phyloP scores from a whole-genome alignment of 208 protist genomes.

The Blastocrithidia nonstop region DNA sequence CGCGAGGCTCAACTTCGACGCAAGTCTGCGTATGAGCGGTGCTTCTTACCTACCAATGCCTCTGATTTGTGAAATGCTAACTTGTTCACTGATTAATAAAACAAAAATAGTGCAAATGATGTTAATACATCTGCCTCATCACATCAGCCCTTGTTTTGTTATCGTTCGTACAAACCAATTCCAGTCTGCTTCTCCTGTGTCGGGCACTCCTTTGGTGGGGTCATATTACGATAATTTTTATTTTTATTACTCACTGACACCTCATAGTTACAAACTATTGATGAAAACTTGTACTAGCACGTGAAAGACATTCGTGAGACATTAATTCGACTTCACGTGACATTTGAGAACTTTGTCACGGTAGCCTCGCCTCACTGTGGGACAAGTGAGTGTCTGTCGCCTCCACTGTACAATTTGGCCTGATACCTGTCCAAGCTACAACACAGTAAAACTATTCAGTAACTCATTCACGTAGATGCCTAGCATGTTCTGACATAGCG shows the following conservation, averaged over 20 bases:
- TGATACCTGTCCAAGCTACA: constrained; percentile 18
- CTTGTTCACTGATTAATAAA: too few species aligned
- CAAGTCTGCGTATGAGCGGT: too few species aligned
- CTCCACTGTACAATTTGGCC: constrained; percentile 25
- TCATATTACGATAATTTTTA: constrained; percentile 47
- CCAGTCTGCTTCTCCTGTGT: constrained; percentile 39
- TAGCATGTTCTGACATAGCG: constrained; percentile 14
- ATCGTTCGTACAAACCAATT: too few species aligned
- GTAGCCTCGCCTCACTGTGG: constrained; percentile 53
- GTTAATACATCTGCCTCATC: too few species aligned
- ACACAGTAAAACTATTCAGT: constrained; percentile 20
- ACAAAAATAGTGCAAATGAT: too few species aligned
- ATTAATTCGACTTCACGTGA: constrained; percentile 12
- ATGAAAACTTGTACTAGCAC: constrained; percentile 6
- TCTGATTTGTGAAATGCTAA: too few species aligned
- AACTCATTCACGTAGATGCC: constrained; percentile 32
- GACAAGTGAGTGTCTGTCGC: constrained; percentile 26
- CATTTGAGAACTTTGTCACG: constrained; percentile 43
- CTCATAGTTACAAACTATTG: constrained; percentile 6
- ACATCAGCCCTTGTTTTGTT: too few species aligned
- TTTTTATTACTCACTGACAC: constrained; percentile 25
- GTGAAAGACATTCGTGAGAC: constrained; percentile 12
- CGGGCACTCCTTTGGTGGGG: constrained; percentile 54
- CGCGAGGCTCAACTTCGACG: not conserved
- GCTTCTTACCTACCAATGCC: too few species aligned